Base-by-base conservation (phyloP, 1,284 basidiomycete genomes). In the Mycosarcoma maydis region DNA sequence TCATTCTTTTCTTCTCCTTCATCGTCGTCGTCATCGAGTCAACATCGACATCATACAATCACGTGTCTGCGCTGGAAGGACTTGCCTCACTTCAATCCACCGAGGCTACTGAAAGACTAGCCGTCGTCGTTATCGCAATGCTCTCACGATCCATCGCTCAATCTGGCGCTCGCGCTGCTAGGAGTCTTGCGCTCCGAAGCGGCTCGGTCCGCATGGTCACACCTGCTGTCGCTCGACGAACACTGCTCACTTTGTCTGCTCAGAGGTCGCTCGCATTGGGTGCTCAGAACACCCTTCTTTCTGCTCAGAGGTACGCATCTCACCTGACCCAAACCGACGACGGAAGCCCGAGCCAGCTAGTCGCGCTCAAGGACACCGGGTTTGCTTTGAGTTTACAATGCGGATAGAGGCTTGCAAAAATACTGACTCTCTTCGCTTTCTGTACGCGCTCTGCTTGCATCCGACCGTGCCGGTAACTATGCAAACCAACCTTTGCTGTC, bases 91-190 rank as follows among this genome's bases (percentile, higher is more conserved):
- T n/a, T n/a, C n/a, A 30, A 30, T 30, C 29, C 29, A 30, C 4
- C 19, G 17, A 30, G 16, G n/a, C n/a, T n/a, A n/a, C n/a, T n/a
- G n/a, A n/a, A n/a, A n/a, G n/a, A n/a, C 22, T 16, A 19, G 3
- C 22, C 22, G n/a, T 36, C 49, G 41, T 20, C 29, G 13, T 10
- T 11, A n/a, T 13, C 36, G 27, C 48, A 22, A 56, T 67, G 68
- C 49, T 71, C 37, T 22, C 68, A 41, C 61, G 68, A 43, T 54
- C 68, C 23, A 34, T 61, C 26, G 59, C 68, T 32, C 68, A 66
- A 54, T 53, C 49, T 46, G 57, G 61, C 51, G 36, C 58, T 34
- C 61, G 68, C 22, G 57, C 54, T 42, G 61, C 68, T 17, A 54
- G 61, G 46, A 56, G 53, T 45, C 53, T 58, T 27, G 57, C 61